Conservation (phyloP, 805 yeast species). For the Saccharomycopsis sp. region DNA sequence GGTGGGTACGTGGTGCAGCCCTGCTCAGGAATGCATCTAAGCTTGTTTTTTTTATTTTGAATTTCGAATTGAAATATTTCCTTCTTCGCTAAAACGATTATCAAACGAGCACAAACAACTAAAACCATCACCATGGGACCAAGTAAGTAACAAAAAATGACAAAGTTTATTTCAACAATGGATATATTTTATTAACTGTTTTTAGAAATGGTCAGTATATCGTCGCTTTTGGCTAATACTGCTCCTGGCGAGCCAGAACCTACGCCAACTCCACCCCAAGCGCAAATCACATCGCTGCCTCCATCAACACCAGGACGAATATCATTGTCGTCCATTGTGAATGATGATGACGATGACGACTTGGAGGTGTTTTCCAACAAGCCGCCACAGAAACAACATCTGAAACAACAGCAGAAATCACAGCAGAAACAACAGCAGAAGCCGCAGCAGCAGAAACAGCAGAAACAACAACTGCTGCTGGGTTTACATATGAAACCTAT, state of each 20-base stretch:
- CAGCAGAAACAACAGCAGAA: slow-evolving; percentile 2
- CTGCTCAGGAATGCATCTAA: too few species aligned
- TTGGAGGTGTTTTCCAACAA: neutral
- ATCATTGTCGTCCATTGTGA: slow-evolving; percentile 2
- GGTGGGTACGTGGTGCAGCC: too few species aligned
- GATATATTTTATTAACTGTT: too few species aligned
- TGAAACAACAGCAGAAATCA: neutral
- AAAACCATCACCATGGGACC: too few species aligned
- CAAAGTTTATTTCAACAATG: too few species aligned
- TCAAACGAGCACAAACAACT: too few species aligned
- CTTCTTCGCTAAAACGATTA: too few species aligned
- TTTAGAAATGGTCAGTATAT: slow-evolving; percentile 20
- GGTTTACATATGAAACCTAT: neutral
- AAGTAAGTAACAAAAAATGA: too few species aligned
- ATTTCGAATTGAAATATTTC: too few species aligned
- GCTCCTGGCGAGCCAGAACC: neutral
- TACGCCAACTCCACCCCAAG: too few species aligned
- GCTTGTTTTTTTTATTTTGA: too few species aligned
- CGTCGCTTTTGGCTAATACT: slow-evolving; percentile 14
- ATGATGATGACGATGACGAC: neutral
- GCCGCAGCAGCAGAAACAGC: slow-evolving; percentile 4
- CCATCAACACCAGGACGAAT: slow-evolving; percentile 1
- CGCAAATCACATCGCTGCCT: neutral
- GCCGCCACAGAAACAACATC: neutral
- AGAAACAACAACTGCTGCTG: slow-evolving; percentile 1